Evolutionary conservation across 2,329 filamentous ascomycete species (phyloP).

Genomic region (Alternaria brassicicola): DNA sequence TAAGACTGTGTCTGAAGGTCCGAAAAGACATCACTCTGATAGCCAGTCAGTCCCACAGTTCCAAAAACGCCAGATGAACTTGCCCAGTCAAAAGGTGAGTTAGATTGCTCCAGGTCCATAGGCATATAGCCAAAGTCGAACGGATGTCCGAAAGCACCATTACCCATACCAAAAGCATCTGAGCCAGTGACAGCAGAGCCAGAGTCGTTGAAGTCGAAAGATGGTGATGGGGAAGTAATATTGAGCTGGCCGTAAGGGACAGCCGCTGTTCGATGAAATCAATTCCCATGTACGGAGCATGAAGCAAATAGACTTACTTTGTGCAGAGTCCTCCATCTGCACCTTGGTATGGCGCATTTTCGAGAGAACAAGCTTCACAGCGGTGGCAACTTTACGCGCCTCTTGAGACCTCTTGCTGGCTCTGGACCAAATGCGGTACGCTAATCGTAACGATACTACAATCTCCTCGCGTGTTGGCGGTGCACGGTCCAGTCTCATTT

Average conservation of each 20-base stretch:
- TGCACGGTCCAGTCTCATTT: constrained; percentile 25
- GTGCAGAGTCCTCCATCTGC: not conserved
- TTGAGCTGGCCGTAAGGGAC: not conserved
- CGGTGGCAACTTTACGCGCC: constrained; percentile 37
- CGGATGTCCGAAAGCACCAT: constrained; percentile 16
- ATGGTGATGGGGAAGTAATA: constrained; percentile 15
- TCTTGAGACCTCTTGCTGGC: constrained; percentile 38
- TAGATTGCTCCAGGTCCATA: constrained; percentile 30
- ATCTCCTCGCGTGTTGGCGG: constrained; percentile 35
- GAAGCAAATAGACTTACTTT: constrained; percentile 11
- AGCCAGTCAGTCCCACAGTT: not conserved
- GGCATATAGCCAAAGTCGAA: constrained; percentile 27
- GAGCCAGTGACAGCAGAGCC: not conserved
- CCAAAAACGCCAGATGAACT: not conserved
- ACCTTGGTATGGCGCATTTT: constrained; percentile 21
- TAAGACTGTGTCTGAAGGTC: constrained; percentile 15
- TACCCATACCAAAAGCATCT: constrained; percentile 8
- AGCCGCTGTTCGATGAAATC: constrained; percentile 5
- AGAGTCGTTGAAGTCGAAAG: constrained; percentile 23
- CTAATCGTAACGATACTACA: constrained; percentile 26
- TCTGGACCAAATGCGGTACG: constrained; percentile 34
- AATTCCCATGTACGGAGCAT: not conserved
- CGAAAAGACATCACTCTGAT: constrained; percentile 19
- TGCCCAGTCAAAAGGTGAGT: constrained; percentile 35
- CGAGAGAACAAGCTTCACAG: constrained; percentile 35